phyloP scores from a whole-genome alignment of 257 asterid species.

The Coffea eugenioides region DNA sequence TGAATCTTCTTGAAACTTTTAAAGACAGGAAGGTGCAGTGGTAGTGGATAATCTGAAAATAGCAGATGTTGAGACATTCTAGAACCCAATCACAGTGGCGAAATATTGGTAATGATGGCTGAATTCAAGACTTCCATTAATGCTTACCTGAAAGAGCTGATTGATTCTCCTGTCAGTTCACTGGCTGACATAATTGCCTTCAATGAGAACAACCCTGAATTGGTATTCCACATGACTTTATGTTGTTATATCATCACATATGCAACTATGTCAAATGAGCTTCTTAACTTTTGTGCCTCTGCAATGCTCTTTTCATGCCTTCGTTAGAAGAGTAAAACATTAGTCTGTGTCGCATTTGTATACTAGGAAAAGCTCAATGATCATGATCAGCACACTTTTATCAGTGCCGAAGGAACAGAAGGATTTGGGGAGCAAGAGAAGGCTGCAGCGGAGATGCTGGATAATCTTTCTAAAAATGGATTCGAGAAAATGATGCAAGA shows the following conservation, averaged over 20 bases:
- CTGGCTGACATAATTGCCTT: conserved; percentile 54
- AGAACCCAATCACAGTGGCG: conserved; percentile 48
- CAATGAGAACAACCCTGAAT: conserved; percentile 46
- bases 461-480: conserved; percentile 44
- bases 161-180: conserved; percentile 47
- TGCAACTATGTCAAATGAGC: neutral
- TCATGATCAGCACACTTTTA: conserved; percentile 45
- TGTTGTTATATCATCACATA: neutral
- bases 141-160: conserved; percentile 40
- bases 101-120: conserved; percentile 39
- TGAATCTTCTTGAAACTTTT: neutral
- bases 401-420: conserved; percentile 45
- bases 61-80: conserved; percentile 37
- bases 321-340: neutral
- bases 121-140: conserved; percentile 59
- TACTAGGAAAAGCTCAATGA: conserved; percentile 24
- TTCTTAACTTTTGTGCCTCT: neutral
- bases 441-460: conserved; percentile 35
- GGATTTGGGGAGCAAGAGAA: conserved; percentile 49
- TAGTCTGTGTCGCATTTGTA: conserved; percentile 17
- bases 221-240: conserved; percentile 28
- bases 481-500: conserved; percentile 55
- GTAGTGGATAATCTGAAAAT: conserved; percentile 48
- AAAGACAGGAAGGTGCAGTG: conserved; percentile 48
- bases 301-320: neutral